A percentile compares a stretch with the other conserved stretches of the same genome.
Conservation (phyloP, 768 basidiomycete genomes). For the Tricholomella constricta region DNA sequence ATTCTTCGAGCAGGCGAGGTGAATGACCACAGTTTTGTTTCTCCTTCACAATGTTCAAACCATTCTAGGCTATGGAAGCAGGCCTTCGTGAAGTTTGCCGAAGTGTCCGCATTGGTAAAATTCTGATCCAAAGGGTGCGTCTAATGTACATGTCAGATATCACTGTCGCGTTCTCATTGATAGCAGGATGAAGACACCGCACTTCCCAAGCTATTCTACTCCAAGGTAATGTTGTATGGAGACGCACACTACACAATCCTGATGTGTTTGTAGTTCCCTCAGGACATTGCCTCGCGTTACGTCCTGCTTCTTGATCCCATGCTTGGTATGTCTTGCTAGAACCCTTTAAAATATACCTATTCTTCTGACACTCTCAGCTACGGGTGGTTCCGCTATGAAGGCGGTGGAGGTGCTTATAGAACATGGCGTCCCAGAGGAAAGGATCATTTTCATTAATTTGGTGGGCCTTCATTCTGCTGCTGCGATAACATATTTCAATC, state of each 20-base stretch:
- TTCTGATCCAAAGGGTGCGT: constrained; percentile 90
- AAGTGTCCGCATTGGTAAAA: constrained; percentile 94
- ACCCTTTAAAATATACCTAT: background rate
- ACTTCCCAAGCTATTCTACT: constrained; percentile 90
- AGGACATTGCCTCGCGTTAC: constrained; percentile 89
- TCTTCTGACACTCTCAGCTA: constrained; percentile 48
- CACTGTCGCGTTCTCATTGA: background rate
- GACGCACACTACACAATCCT: background rate
- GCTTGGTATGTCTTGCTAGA: constrained; percentile 64
- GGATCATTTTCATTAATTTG: constrained; percentile 93
- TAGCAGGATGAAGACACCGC: constrained; percentile 91
- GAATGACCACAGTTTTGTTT: constrained; percentile 18
- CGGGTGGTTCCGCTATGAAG: constrained; percentile 97
- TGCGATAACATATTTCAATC: background rate
- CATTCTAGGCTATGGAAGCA: constrained; percentile 88
- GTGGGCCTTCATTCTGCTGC: constrained; percentile 40
- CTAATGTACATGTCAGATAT: background rate
- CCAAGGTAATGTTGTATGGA: constrained; percentile 54
- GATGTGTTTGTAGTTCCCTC: constrained; percentile 67
- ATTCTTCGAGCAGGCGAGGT: constrained; percentile 95
- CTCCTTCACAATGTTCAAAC: background rate
- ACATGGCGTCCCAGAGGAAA: constrained; percentile 90
- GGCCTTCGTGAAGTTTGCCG: constrained; percentile 95
- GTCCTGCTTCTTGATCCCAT: constrained; percentile 96
- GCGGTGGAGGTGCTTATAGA: constrained; percentile 93